A percentile compares a stretch with the other conserved stretches of the same genome.
Conservation (phyloP, 768 basidiomycete genomes). For the Lyophyllum decastes region DNA sequence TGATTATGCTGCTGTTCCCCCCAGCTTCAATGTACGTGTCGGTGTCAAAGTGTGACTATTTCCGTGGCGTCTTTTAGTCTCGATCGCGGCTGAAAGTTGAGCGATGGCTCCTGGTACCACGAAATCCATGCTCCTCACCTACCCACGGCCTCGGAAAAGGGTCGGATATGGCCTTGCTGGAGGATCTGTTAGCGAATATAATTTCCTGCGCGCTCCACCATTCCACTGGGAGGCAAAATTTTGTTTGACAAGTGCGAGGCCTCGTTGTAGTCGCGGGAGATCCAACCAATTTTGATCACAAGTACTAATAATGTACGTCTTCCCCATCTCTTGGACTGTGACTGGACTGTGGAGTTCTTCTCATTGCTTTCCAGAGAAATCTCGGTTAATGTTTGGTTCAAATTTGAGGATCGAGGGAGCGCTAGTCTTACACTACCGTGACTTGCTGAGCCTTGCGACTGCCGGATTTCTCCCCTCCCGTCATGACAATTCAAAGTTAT, state of each 20-base stretch:
- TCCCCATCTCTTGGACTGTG: too few relatives aligned
- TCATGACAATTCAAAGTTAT: neutral
- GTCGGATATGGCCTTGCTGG: neutral
- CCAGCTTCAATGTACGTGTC: too few relatives aligned
- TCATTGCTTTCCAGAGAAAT: neutral
- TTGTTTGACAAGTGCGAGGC: slow-evolving; percentile 4
- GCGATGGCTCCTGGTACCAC: too few relatives aligned
- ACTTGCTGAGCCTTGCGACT: neutral
- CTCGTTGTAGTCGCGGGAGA: slow-evolving; percentile 3
- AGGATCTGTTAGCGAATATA: slow-evolving; percentile 10
- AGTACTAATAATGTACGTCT: neutral
- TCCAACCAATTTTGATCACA: neutral
- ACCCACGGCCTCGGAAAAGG: neutral
- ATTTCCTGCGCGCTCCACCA: neutral
- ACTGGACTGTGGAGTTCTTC: neutral
- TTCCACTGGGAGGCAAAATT: neutral
- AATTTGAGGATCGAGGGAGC: neutral
- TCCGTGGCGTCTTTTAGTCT: neutral
- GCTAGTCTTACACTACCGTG: too few relatives aligned
- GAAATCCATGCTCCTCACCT: too few relatives aligned
- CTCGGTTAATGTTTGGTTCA: neutral
- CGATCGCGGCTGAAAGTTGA: neutral
- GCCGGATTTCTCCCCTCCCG: neutral
- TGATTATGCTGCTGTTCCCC: neutral
- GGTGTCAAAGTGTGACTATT: too few relatives aligned